These are phyloP conservation scores for Colletotrichum horii DNA, from an alignment of 2,329 filamentous ascomycete genomes.

Conservation along the genomic window DNA sequence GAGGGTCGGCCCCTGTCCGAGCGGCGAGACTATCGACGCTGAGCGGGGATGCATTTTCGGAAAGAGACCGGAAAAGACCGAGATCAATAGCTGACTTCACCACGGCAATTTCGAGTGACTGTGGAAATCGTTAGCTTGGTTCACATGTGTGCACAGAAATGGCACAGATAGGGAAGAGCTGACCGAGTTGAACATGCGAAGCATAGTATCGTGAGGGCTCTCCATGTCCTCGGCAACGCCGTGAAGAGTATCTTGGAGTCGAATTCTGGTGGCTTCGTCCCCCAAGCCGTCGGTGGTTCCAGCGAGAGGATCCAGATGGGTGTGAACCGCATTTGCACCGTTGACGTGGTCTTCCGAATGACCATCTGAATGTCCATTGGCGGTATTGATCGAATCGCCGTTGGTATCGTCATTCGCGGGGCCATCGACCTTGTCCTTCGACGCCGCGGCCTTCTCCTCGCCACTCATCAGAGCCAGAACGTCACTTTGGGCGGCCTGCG, in stretches of 20 bases:
- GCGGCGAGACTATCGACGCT: background rate
- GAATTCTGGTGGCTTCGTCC: background rate
- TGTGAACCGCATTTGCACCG: no score
- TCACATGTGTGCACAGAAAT: background rate
- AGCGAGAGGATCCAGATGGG: no score
- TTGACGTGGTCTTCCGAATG: no score
- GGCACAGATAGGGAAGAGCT: background rate
- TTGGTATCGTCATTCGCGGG: no score
- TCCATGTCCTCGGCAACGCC: background rate
- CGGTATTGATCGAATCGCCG: no score
- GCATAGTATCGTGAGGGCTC: background rate
- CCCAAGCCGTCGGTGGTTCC: no score
- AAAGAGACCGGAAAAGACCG: background rate
- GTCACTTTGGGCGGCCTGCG: no score
- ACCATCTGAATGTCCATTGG: no score
- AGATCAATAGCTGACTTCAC: background rate
- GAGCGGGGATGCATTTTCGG: background rate
- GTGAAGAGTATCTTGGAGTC: background rate
- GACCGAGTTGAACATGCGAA: background rate
- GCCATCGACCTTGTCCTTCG: no score
- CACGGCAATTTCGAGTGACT: background rate
- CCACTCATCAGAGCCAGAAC: no score
- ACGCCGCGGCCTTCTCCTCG: no score
- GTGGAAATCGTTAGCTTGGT: background rate
- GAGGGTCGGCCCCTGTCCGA: background rate